Conservation (phyloP, 1,139 yeast species). For the Zygosaccharomyces sapae region DNA sequence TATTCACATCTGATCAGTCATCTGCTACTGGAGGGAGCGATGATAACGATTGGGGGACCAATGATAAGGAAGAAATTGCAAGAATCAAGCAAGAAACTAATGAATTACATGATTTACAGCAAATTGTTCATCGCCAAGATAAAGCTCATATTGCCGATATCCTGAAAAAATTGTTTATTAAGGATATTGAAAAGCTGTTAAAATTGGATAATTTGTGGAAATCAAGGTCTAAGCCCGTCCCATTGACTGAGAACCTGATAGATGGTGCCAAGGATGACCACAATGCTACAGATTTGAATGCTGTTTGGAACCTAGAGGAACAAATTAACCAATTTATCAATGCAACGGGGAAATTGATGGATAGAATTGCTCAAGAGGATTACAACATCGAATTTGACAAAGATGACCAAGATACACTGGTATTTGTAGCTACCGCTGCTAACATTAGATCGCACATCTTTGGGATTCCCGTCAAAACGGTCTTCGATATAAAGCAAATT, state of each 20-base stretch:
- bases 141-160: constrained; percentile 37
- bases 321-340: constrained; percentile 57
- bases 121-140: constrained; percentile 41
- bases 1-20: constrained; percentile 50
- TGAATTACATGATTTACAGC: constrained; percentile 65
- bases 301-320: constrained; percentile 58
- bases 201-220: constrained; percentile 77
- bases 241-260: constrained; percentile 41
- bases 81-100: constrained; percentile 68
- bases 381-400: constrained; percentile 69
- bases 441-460: constrained; percentile 75
- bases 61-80: constrained; percentile 61
- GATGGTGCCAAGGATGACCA: constrained; percentile 5
- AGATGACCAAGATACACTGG: constrained; percentile 87
- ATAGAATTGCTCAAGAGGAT: constrained; percentile 45
- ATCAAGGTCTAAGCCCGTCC: constrained; percentile 60
- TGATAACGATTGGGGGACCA: constrained; percentile 50
- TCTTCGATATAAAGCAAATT: constrained; percentile 85
- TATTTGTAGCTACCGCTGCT: constrained; percentile 85
- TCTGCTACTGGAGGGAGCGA: constrained; percentile 43
- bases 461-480: constrained; percentile 65
- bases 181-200: constrained; percentile 71
- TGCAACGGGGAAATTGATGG: constrained; percentile 49
- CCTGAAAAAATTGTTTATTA: constrained; percentile 52
- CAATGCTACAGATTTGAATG: constrained; percentile 23